Evolutionary conservation across 306 rosid genomes (phyloP).

Genomic region (Citrullus amarus): DNA sequence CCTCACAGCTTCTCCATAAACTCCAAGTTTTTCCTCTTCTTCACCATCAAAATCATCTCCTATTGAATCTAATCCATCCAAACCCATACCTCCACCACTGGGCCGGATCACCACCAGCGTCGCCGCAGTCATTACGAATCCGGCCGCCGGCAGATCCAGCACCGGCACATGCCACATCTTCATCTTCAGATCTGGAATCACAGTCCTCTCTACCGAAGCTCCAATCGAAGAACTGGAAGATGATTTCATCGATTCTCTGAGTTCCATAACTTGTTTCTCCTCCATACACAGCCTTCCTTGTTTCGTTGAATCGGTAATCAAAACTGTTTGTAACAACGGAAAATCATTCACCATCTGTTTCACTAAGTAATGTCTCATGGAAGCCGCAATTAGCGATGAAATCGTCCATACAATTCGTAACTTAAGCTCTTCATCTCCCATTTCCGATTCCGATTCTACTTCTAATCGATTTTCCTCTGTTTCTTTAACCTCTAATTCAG

Average conservation of each 20-base stretch:
- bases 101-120: conserved; percentile 25
- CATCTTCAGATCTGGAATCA: conserved; percentile 24
- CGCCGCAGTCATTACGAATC: conserved; percentile 27
- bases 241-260: conserved; percentile 8
- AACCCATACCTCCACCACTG: not conserved
- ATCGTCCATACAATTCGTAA: conserved; percentile 19
- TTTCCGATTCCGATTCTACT: not conserved
- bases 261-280: conserved; percentile 20
- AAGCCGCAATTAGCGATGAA: conserved; percentile 27
- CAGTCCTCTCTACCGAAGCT: conserved; percentile 8
- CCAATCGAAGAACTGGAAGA: not conserved
- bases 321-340: conserved; percentile 12
- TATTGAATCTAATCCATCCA: not conserved
- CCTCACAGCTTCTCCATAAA: conserved; percentile 20
- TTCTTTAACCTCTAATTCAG: not conserved
- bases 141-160: conserved; percentile 16
- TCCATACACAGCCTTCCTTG: conserved; percentile 21
- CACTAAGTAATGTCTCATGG: conserved; percentile 28
- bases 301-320: conserved; percentile 18
- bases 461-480: not conserved
- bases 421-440: conserved; percentile 21
- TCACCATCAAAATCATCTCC: conserved; percentile 17
- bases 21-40: conserved; percentile 8
- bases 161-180: conserved; percentile 29
- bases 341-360: conserved; percentile 16